phyloP scores from a whole-genome alignment of 768 basidiomycete genomes.

The Lactarius indigo region DNA sequence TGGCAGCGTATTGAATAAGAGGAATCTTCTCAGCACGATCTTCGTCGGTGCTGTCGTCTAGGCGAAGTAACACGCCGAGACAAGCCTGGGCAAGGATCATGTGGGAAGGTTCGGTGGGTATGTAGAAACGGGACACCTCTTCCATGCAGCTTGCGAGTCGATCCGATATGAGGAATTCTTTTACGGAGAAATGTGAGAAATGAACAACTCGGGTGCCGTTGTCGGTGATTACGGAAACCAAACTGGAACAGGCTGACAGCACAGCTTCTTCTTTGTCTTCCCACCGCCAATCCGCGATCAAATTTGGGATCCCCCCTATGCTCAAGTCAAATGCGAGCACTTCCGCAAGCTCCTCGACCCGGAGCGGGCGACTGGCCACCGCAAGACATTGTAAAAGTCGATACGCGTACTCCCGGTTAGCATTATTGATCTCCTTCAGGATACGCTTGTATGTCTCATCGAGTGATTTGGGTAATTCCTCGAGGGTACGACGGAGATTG shows the following conservation, averaged over 20 bases:
- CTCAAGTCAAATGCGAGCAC: not conserved
- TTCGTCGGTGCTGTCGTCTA: not conserved
- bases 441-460: slow-evolving; percentile 1
- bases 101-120: not conserved
- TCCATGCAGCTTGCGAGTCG: not conserved
- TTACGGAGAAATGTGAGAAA: not conserved
- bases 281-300: not conserved
- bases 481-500: not conserved
- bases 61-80: not conserved
- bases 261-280: not conserved
- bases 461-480: not conserved
- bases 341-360: not conserved
- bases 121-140: not conserved
- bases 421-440: not conserved
- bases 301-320: not conserved
- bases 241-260: not conserved
- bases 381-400: not conserved
- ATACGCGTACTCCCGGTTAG: not conserved
- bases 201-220: not conserved
- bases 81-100: not conserved
- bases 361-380: not conserved
- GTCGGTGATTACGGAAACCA: not conserved
- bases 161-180: not conserved
- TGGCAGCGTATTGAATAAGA: not conserved
- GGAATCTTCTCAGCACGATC: not conserved